Evolutionary conservation across 225 moss, liverwort and hornwort species (phyloP).

Genomic region (Antitrichia curtipendula): DNA sequence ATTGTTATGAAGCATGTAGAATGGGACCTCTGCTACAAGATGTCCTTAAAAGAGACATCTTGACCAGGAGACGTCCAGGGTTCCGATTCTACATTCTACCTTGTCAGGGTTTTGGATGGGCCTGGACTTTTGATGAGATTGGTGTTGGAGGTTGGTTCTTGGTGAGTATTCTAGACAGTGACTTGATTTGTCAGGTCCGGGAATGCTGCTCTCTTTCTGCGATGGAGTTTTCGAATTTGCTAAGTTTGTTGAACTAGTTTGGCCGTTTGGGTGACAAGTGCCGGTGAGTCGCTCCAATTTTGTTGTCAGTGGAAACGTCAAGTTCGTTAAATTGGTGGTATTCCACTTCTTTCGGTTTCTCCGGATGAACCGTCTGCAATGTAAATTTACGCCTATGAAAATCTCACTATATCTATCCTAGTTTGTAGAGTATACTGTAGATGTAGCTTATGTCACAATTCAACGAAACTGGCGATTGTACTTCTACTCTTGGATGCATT

Average conservation of each 20-base stretch:
- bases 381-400: background rate
- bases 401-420: no score
- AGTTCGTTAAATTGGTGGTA: background rate
- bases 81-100: background rate
- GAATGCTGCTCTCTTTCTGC: background rate
- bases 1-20: no score
- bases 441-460: background rate
- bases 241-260: background rate
- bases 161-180: background rate
- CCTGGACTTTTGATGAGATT: background rate
- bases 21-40: background rate
- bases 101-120: background rate
- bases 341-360: background rate
- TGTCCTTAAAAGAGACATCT: background rate
- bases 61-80: background rate
- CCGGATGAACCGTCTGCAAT: background rate
- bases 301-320: background rate
- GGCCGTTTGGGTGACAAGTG: background rate
- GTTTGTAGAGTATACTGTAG: background rate
- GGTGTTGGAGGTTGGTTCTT: background rate
- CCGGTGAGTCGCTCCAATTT: background rate
- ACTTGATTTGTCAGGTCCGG: background rate
- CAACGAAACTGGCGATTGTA: background rate
- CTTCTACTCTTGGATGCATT: background rate
- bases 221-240: background rate